Percentiles rank a stretch among this genome's conserved stretches.
These are phyloP conservation scores for Grifola frondosa DNA, from an alignment of 1,284 basidiomycete genomes.

Conservation along the genomic window DNA sequence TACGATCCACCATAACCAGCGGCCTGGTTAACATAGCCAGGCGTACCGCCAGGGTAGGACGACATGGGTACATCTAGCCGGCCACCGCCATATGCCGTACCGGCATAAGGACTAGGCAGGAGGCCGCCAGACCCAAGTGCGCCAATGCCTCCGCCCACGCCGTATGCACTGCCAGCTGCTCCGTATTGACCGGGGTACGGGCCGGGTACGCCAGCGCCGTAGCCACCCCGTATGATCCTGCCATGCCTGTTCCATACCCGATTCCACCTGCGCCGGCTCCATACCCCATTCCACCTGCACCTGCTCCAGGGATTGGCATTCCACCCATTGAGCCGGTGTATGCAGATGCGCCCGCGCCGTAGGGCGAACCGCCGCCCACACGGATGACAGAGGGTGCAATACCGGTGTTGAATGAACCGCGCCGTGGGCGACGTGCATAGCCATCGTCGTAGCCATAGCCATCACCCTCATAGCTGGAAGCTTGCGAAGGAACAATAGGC, in stretches of 20 bases:
- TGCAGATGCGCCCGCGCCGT: conserved; percentile 3
- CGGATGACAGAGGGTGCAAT: conserved; percentile 14
- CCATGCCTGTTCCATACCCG: conserved; percentile 12
- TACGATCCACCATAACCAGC: conserved; percentile 4
- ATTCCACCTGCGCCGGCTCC: conserved; percentile 5
- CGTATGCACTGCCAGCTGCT: conserved; percentile 2
- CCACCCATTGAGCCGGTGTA: conserved; percentile 4
- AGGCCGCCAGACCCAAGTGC: too few species aligned
- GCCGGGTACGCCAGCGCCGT: conserved; percentile 2
- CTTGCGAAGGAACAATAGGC: conserved; percentile 11
- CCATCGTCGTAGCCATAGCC: conserved; percentile 16
- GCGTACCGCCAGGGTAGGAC: too few species aligned
- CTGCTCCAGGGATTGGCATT: conserved; percentile 15
- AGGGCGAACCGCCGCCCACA: conserved; percentile 12
- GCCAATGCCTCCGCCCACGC: conserved; percentile 4
- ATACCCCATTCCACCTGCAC: conserved; percentile 4
- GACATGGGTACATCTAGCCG: not conserved
- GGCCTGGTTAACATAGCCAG: too few species aligned
- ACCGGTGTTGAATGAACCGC: conserved; percentile 18
- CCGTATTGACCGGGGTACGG: conserved; percentile 4
- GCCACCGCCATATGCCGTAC: not conserved
- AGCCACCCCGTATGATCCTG: conserved; percentile 13
- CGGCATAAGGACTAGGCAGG: too few species aligned
- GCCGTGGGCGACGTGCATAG: conserved; percentile 13
- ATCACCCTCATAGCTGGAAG: conserved; percentile 9